Evolutionary conservation across 208 protist species (phyloP), one percentile per base, ranked within the genome.

Genomic region (Leishmania martiniquensis): DNA sequence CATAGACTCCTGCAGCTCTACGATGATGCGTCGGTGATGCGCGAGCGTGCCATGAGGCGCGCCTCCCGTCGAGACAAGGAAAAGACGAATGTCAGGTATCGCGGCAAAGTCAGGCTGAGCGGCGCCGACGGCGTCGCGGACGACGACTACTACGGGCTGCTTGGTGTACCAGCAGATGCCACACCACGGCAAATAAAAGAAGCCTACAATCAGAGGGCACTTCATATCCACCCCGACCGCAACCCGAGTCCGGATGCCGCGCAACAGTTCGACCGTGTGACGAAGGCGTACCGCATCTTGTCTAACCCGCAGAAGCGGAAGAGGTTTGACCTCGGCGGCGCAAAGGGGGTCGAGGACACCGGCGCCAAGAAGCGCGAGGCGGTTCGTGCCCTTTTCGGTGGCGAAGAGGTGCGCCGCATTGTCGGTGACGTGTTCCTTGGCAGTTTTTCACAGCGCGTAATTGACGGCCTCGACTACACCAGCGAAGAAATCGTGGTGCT

Each of bases 301-400:
- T 91, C 79, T 7, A 98, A 99, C 78, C 71, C 86, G n/a, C 83
- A 99, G 81, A 99, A 99, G 83, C 91, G 98, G 20, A 84, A 89
- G 70, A 92, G 99, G 71, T 99, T 99, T 83, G 99, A 99, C 79
- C 79, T 98, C 57, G 98, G 97, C 79, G 99, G 99, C 47, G 90
- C 98, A 66, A 93, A 99, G 72, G 97, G 95, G 32, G 89, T 99
- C 1, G 95, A 99, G 60, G 94, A 98, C 77, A 77, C 92, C 25
- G 89, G 91, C 9, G 85, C 76, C 45, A 91, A 88, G 80, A 95
- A 94, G 72, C 87, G 94, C 12, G 89, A 92, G 29, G 91, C 82
- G 20, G 82, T 96, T 6, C 88, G 91, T 0, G 90, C 85, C 6
- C 78, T 97, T 51, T 97, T 97, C 84, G 93, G 93, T 34, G 93